These are phyloP conservation scores for Halteria grandinella DNA, from an alignment of 73 alveolate genomes.

Conservation along the genomic window DNA sequence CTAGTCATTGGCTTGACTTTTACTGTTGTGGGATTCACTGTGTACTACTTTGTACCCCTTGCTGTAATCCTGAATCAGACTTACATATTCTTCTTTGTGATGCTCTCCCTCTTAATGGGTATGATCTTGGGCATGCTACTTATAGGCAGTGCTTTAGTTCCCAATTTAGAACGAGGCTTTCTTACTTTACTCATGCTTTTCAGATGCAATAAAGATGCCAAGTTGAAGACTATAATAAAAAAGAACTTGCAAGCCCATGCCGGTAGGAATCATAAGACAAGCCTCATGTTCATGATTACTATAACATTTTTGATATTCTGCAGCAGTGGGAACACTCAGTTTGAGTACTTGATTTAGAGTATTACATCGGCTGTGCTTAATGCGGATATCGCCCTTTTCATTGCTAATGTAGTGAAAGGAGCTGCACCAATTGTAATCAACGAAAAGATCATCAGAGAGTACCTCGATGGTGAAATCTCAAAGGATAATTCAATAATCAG, in stretches of 20 bases:
- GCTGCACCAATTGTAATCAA: too few species aligned
- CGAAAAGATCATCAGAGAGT: too few species aligned
- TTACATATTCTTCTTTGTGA: conserved; percentile 61
- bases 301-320: conserved; percentile 66
- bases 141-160: conserved; percentile 53
- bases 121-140: conserved; percentile 71
- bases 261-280: conserved; percentile 65
- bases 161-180: conserved; percentile 49
- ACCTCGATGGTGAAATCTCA: too few species aligned
- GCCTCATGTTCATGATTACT: conserved; percentile 77
- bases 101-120: conserved; percentile 58
- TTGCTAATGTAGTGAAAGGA: conserved; percentile 1
- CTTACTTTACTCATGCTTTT: conserved; percentile 35
- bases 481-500: too few species aligned
- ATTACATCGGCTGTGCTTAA: conserved; percentile 10
- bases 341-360: conserved; percentile 28
- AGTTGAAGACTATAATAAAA: conserved; percentile 58
- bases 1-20: conserved; percentile 61
- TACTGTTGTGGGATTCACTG: conserved; percentile 65
- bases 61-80: conserved; percentile 48
- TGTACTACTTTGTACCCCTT: conserved; percentile 71
- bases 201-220: conserved; percentile 66
- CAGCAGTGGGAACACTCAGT: conserved; percentile 64
- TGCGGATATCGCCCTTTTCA: conserved; percentile 35
- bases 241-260: conserved; percentile 71